These are phyloP conservation scores for Thraustotheca clavata DNA, from an alignment of 352 stramenopile species.

Conservation along the genomic window DNA sequence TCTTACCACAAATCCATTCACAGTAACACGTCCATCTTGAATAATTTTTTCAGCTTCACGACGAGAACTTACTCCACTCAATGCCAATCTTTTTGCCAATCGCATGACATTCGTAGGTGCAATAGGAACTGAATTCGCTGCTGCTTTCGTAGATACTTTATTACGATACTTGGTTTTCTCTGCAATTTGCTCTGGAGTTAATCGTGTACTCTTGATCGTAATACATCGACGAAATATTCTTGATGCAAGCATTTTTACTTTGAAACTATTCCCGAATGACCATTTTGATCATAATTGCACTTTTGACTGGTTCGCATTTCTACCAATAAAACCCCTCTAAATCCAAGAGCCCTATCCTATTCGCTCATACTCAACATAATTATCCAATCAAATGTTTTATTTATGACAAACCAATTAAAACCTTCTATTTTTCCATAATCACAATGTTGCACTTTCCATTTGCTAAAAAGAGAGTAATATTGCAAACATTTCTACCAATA, in stretches of 20 bases:
- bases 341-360: no score
- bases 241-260: neutral
- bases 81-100: constrained; percentile 77
- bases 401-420: no score
- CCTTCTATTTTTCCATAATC: no score
- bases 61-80: constrained; percentile 70
- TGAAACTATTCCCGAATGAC: no score
- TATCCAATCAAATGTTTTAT: no score
- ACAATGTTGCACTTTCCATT: no score
- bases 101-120: constrained; percentile 28
- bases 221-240: constrained; percentile 10
- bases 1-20: constrained; percentile 57
- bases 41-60: constrained; percentile 81
- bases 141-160: neutral
- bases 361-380: no score
- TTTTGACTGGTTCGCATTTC: no score
- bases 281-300: no score
- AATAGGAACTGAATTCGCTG: neutral
- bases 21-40: constrained; percentile 47
- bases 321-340: no score
- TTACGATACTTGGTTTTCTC: constrained; percentile 13
- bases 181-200: constrained; percentile 19
- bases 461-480: no score
- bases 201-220: constrained; percentile 28
- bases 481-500: no score